These are phyloP conservation scores for Populus simonii DNA, from an alignment of 345 rosid species.

Conservation along the genomic window DNA sequence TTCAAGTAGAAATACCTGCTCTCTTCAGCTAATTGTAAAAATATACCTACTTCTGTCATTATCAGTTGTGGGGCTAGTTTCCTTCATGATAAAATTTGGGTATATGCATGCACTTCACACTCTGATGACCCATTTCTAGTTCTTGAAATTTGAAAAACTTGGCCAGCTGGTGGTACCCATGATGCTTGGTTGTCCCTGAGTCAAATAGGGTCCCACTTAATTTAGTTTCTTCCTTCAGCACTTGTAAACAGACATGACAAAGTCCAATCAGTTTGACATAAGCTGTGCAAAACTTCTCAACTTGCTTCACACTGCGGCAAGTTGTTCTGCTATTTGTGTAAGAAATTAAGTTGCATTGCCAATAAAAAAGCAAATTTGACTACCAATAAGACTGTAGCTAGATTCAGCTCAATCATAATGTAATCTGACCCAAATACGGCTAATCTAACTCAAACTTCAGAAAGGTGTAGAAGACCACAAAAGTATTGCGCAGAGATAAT, in stretches of 20 bases:
- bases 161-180: background rate
- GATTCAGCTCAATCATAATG: background rate
- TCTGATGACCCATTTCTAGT: background rate
- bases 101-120: conserved; percentile 12
- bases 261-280: conserved; percentile 9
- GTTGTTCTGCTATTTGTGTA: conserved; percentile 11
- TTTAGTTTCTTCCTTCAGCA: conserved; percentile 13
- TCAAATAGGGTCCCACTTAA: conserved; percentile 15
- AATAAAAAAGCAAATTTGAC: background rate
- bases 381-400: background rate
- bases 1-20: background rate
- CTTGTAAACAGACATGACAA: conserved; percentile 1
- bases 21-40: background rate
- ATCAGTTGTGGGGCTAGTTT: background rate
- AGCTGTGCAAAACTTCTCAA: conserved; percentile 7
- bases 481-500: background rate
- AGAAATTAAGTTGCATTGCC: background rate
- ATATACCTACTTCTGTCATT: background rate
- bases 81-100: conserved; percentile 4
- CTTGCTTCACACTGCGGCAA: conserved; percentile 3
- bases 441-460: background rate
- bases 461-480: background rate
- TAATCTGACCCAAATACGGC: background rate
- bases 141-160: background rate
- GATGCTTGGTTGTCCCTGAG: background rate